Evolutionary conservation across 331 rosid species (phyloP).

Genomic region (Telfairia occidentalis): DNA sequence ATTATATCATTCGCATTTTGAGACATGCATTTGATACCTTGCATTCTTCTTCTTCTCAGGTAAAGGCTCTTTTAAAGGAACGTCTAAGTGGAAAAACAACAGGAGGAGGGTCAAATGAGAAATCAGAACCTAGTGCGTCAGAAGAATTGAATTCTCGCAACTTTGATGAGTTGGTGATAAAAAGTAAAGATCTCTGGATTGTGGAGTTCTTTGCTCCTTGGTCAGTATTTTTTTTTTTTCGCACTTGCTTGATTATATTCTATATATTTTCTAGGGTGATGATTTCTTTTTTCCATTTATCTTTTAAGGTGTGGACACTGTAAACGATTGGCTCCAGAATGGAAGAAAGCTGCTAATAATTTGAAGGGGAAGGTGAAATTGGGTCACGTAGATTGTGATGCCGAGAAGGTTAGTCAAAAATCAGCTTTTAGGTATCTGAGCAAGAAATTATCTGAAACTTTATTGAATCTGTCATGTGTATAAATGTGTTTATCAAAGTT

Average conservation of each 20-base stretch:
- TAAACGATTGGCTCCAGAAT: constrained; percentile 90
- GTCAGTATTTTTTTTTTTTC: constrained; percentile 25
- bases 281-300: constrained; percentile 11
- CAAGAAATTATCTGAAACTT: background rate
- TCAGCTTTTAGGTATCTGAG: background rate
- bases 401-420: constrained; percentile 56
- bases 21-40: background rate
- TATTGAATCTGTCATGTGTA: background rate
- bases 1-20: background rate
- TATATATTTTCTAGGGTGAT: background rate
- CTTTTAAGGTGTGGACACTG: constrained; percentile 93
- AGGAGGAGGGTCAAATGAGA: constrained; percentile 57
- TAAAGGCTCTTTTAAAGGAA: constrained; percentile 72
- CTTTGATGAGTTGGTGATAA: constrained; percentile 76
- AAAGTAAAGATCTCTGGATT: constrained; percentile 95
- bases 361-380: constrained; percentile 85
- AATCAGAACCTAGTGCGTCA: constrained; percentile 62
- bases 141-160: constrained; percentile 63
- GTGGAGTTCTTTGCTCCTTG: constrained; percentile 99
- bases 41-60: constrained; percentile 31
- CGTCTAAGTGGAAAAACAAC: constrained; percentile 78
- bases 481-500: background rate
- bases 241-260: background rate
- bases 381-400: constrained; percentile 96
- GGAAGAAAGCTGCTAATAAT: constrained; percentile 75